Percentiles rank a stretch among this genome's conserved stretches.
Evolutionary conservation across 345 rosid genomes (phyloP).

Genomic region (Abelmoschus esculentus): DNA sequence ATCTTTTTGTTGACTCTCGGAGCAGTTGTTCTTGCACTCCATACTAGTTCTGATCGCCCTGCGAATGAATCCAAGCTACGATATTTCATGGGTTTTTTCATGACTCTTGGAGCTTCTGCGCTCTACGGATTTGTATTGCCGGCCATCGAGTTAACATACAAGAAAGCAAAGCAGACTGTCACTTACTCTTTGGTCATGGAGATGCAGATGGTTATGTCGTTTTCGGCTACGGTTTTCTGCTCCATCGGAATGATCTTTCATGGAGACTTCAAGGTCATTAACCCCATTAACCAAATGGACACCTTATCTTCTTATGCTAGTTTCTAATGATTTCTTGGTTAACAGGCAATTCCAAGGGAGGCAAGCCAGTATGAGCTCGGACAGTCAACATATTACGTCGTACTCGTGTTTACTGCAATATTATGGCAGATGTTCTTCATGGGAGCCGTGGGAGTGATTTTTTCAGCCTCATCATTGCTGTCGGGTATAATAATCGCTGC

Average conservation of each 20-base stretch:
- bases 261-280: constrained; percentile 21
- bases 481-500: constrained; percentile 29
- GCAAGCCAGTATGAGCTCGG: constrained; percentile 15
- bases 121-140: constrained; percentile 32
- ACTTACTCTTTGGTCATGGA: constrained; percentile 25
- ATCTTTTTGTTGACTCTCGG: constrained; percentile 4
- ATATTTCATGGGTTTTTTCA: constrained; percentile 21
- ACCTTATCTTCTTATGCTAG: neutral
- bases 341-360: constrained; percentile 22
- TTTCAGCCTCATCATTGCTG: constrained; percentile 21
- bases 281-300: neutral
- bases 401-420: constrained; percentile 14
- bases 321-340: neutral
- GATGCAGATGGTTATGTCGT: constrained; percentile 26
- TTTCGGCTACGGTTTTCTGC: constrained; percentile 30
- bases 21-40: constrained; percentile 10
- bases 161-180: constrained; percentile 11
- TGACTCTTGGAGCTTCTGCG: constrained; percentile 22
- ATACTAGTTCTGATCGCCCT: constrained; percentile 13
- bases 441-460: constrained; percentile 29
- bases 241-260: constrained; percentile 21
- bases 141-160: constrained; percentile 12
- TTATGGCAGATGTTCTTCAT: constrained; percentile 34
- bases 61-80: constrained; percentile 12
- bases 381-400: constrained; percentile 16